Evolutionary conservation across 2,329 filamentous ascomycete species (phyloP), one percentile per base, ranked within the genome.

Genomic region (Penicillium sp.): DNA sequence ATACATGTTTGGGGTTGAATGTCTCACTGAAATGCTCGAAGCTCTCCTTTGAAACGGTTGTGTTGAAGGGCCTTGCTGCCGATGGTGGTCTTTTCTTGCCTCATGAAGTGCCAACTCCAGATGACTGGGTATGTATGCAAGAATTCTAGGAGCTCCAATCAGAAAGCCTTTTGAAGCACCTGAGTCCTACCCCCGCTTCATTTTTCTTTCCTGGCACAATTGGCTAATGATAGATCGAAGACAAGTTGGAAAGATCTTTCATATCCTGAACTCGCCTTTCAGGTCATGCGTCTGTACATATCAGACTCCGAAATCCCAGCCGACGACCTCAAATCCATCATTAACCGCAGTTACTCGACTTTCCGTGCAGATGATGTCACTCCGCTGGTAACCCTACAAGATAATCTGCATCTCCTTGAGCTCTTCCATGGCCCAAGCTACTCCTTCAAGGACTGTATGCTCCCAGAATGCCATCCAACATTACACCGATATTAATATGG

Each of bases 371-470:
- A 85, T 39, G 85, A 95, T 51, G 85, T 90, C 39, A 91, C 90
- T 0, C 94, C 94, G 0, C 76, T 94, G 26, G 82, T 90, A 40
- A 84, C 88, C n/a, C 80, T 97, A 65, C 72, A 80, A 57, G 80
- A 84, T 62, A 88, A 93, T 70, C 79, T 97, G 39, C 86, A 96
- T 70, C 79, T 97, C 52, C 84, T 99, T 32, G 94, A 99, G 75
- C 83, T 99, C 40, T 99, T 97, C 81, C 93, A 97, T 72, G 94
- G 94, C 1, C 94, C 92, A 5, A 97, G 88, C 0, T 97, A 91
- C 71, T 89, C 93, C 2, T 97, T 97, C 80, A 96, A 97, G 76
- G 93, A 97, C 55, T 35, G 32, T 35, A 35, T n/a, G 32, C n/a
- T 35, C 13, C n/a, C n/a, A 13, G 7, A 35, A n/a, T 35, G 2